Conservation (phyloP, 257 asterid genomes). For the Jacaranda mimosifolia region DNA sequence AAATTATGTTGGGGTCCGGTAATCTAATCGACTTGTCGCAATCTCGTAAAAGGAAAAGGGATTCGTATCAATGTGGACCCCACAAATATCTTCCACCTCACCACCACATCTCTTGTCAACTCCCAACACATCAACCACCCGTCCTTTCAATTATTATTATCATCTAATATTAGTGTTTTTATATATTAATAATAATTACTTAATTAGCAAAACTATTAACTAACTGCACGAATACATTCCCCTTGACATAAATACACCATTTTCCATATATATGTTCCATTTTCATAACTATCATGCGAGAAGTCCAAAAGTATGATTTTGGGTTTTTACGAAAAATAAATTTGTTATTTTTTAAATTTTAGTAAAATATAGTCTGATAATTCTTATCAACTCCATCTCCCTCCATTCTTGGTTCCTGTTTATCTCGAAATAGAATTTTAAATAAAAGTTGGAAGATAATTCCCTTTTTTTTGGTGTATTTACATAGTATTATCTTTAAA, state of each 20-base stretch:
- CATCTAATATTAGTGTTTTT: not conserved
- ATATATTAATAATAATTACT: not conserved
- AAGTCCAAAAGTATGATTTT: not conserved
- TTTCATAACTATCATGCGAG: too few relatives aligned
- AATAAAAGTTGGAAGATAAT: not conserved
- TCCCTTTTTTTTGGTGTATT: too few relatives aligned
- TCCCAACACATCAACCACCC: not conserved
- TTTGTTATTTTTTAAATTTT: too few relatives aligned
- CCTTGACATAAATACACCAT: not conserved
- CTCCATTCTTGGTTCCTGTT: not conserved
- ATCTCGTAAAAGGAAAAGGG: conserved; percentile 6
- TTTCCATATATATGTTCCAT: not conserved
- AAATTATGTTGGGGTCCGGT: too few relatives aligned
- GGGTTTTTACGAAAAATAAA: too few relatives aligned
- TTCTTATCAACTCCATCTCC: too few relatives aligned
- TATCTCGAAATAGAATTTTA: not conserved
- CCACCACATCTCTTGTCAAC: conserved; percentile 8
- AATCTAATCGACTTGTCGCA: conserved; percentile 23
- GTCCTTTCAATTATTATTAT: not conserved
- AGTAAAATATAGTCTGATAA: too few relatives aligned
- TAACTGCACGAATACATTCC: not conserved
- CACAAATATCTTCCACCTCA: conserved; percentile 31
- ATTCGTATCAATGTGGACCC: conserved; percentile 31
- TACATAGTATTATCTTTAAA: not conserved
- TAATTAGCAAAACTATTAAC: conserved; percentile 22